Evolutionary conservation across 202 grass and related monocot species (phyloP).

Genomic region (Carex sylvatica): DNA sequence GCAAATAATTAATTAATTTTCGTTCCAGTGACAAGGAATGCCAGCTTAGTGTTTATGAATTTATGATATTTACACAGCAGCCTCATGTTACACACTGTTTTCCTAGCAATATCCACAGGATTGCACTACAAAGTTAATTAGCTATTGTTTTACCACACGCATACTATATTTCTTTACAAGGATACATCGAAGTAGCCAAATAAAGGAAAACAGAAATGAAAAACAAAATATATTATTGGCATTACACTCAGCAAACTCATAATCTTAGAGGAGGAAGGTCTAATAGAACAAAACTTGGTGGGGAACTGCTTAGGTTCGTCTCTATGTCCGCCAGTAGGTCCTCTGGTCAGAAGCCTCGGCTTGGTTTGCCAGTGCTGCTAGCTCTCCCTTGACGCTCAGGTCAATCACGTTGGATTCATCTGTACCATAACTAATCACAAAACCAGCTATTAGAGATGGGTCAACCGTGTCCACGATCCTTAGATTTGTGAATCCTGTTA

Average conservation of each 20-base stretch:
- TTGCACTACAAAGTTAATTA: not conserved
- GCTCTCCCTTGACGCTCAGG: conserved; percentile 75
- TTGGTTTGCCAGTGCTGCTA: conserved; percentile 63
- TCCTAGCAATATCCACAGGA: not conserved
- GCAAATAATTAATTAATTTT: too few species aligned
- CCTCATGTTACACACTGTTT: not conserved
- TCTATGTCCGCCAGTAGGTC: not conserved
- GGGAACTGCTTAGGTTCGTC: not conserved
- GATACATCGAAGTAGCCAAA: conserved; percentile 14
- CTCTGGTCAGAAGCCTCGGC: conserved; percentile 59
- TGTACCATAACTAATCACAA: conserved; percentile 74
- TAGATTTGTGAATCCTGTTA: conserved; percentile 76
- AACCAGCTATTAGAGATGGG: conserved; percentile 74
- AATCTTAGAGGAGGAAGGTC: not conserved
- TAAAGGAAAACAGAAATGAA: not conserved
- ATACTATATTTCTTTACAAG: conserved; percentile 14
- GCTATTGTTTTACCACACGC: not conserved
- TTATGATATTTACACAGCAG: not conserved
- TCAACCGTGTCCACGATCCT: conserved; percentile 66
- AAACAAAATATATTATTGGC: not conserved
- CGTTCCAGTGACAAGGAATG: too few species aligned
- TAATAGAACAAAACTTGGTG: conserved; percentile 10
- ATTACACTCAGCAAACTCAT: not conserved
- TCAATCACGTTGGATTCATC: conserved; percentile 75
- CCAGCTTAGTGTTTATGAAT: too few species aligned